Evolutionary conservation across 164 flowering plant species (phyloP).

Genomic region (Aristolochia californica): DNA sequence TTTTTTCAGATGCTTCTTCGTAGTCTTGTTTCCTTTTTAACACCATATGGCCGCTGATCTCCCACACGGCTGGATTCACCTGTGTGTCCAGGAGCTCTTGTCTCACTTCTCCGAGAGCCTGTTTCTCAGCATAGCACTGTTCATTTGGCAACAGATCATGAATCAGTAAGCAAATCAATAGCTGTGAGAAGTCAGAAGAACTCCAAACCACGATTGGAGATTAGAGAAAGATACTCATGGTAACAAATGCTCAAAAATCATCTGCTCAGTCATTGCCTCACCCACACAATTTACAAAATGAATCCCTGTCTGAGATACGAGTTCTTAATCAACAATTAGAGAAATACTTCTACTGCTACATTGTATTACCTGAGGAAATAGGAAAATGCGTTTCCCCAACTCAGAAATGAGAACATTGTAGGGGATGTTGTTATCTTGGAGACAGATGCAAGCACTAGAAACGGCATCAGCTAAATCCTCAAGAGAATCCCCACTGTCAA

Average conservation of each 20-base stretch:
- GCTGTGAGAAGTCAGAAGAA: background rate
- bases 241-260: no score
- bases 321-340: background rate
- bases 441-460: slow-evolving; percentile 49
- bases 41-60: slow-evolving; percentile 87
- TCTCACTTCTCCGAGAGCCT: slow-evolving; percentile 81
- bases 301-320: no score
- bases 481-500: slow-evolving; percentile 51
- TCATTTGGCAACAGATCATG: slow-evolving; percentile 1
- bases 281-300: no score
- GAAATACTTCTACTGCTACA: background rate
- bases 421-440: slow-evolving; percentile 68
- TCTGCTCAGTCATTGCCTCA: no score
- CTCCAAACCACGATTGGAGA: background rate
- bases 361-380: slow-evolving; percentile 63
- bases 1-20: slow-evolving; percentile 54
- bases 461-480: slow-evolving; percentile 50
- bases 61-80: slow-evolving; percentile 92
- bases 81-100: slow-evolving; percentile 69
- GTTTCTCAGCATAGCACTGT: slow-evolving; percentile 86
- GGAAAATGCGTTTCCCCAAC: slow-evolving; percentile 54
- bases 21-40: slow-evolving; percentile 63
- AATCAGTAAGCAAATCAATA: background rate
- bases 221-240: no score
- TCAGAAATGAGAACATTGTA: slow-evolving; percentile 72